Base-by-base conservation (phyloP, 768 basidiomycete species). In the Suillus decipiens region DNA sequence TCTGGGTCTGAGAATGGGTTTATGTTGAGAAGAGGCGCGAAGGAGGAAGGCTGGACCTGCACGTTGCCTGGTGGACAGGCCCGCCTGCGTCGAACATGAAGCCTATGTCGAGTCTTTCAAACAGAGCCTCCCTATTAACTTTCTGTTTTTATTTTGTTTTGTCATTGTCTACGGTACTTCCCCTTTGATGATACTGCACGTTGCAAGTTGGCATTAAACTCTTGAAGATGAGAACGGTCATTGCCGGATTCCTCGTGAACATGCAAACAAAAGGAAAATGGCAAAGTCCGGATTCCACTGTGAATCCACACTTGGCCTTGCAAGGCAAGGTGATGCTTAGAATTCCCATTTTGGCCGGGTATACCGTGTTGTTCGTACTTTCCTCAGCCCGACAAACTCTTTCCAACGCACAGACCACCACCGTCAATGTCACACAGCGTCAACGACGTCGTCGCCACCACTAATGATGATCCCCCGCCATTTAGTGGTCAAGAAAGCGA, bases 1-100 rank as follows among this genome's bases (percentile, higher is more conserved):
- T 82, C 78, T 2, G 77, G 77, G 12, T 86, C 83, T 59, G 86
- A 86, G 70, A 84, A 85, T 61, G 86, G 86, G 10, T 82, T 86
- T 63, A 68, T 72, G 3, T 66, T 84, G 19, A 67, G 80, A 19
- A 71, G 71, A 28, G 70, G 71, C 9, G 47, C 62, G 15, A 33
- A 53, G 17, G 34, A 31, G 9, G 34, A 57, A 24, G 33, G 63
- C 45, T 84, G 83, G 83, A 79, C 69, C 59, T 83, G 82, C 65
- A 73, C 71, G 11, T 71, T 78, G 42, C 75, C 79, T 0, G 82
- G 83, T 7, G 70, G 65, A 24, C 70, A 64, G 22, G 37, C 56
- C 3, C 56, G 64, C 50, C 39, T 76, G 43, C 64, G 59, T 17
- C 73, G 70, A 68, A 41, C 37, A 17, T 45, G 50, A 3, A 11